These are phyloP conservation scores for Lasiodiplodia theobromae DNA, from an alignment of 2,329 filamentous ascomycete genomes.

Conservation along the genomic window DNA sequence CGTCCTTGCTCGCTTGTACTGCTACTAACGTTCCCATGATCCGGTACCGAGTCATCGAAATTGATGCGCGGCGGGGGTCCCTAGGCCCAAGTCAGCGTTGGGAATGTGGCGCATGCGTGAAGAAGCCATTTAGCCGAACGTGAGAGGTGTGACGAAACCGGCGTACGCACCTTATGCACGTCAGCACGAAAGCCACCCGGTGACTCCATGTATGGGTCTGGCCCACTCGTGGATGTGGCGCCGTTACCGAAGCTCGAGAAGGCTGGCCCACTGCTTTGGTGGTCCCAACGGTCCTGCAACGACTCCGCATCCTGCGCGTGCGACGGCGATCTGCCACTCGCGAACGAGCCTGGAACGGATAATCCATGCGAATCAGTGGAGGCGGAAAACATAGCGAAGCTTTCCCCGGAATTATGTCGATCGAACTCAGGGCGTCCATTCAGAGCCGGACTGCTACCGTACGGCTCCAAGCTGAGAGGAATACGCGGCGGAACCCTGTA, in stretches of 20 bases:
- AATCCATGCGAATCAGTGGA: conserved; percentile 63
- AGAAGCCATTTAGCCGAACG: conserved; percentile 21
- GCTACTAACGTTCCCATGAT: conserved; percentile 24
- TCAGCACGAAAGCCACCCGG: conserved; percentile 23
- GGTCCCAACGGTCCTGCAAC: conserved; percentile 40
- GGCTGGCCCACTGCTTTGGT: conserved; percentile 31
- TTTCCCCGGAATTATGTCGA: conserved; percentile 66
- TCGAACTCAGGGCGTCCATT: conserved; percentile 47
- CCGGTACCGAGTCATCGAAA: conserved; percentile 28
- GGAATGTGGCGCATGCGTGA: conserved; percentile 27
- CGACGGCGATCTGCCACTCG: conserved; percentile 41
- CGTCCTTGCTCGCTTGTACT: conserved; percentile 25
- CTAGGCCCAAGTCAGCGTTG: conserved; percentile 26
- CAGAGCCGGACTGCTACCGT: conserved; percentile 46
- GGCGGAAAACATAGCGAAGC: conserved; percentile 70
- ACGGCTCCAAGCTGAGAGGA: conserved; percentile 57
- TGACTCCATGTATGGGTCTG: conserved; percentile 27
- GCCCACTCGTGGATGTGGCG: conserved; percentile 25
- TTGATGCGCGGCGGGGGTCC: conserved; percentile 28
- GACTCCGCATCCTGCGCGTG: conserved; percentile 38
- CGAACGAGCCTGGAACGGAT: conserved; percentile 61
- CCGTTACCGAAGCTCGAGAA: conserved; percentile 45
- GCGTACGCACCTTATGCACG: conserved; percentile 30
- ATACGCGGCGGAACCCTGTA: conserved; percentile 59
- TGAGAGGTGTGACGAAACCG: conserved; percentile 24